phyloP scores from a whole-genome alignment of 768 basidiomycete species.

The Bullera alba region DNA sequence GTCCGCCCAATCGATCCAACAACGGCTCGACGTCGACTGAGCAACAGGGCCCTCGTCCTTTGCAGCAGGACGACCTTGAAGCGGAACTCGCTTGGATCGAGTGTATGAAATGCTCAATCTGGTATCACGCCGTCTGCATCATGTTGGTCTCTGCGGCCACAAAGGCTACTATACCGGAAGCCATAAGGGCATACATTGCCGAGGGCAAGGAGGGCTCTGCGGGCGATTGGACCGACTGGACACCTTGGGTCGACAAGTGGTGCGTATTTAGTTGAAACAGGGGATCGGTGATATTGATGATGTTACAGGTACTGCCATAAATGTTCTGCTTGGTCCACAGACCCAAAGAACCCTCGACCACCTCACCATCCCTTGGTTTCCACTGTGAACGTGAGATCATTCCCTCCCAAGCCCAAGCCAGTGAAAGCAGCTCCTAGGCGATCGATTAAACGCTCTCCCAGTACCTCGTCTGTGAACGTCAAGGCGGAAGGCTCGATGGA shows the following conservation, averaged over 20 bases:
- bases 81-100: conserved; percentile 30
- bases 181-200: conserved; percentile 9
- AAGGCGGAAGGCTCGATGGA: no score
- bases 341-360: conserved; percentile 20
- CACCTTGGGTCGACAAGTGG: conserved; percentile 31
- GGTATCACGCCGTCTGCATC: conserved; percentile 40
- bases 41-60: neutral
- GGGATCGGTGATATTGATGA: no score
- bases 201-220: conserved; percentile 4
- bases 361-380: conserved; percentile 26
- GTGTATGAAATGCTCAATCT: conserved; percentile 34
- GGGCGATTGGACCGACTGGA: conserved; percentile 34
- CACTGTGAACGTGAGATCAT: conserved; percentile 14
- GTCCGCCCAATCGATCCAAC: conserved; percentile 13
- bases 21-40: neutral
- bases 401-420: conserved; percentile 5
- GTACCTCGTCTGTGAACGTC: neutral
- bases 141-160: conserved; percentile 12
- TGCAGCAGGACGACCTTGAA: neutral
- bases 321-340: conserved; percentile 15
- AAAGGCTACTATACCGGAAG: conserved; percentile 16
- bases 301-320: conserved; percentile 25
- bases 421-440: neutral
- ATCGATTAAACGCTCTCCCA: neutral
- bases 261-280: conserved; percentile 8